A percentile compares a stretch with the other conserved stretches of the same genome.
phyloP scores from a whole-genome alignment of 2,329 filamentous ascomycete genomes.

The Myriosclerotinia scirpicola region DNA sequence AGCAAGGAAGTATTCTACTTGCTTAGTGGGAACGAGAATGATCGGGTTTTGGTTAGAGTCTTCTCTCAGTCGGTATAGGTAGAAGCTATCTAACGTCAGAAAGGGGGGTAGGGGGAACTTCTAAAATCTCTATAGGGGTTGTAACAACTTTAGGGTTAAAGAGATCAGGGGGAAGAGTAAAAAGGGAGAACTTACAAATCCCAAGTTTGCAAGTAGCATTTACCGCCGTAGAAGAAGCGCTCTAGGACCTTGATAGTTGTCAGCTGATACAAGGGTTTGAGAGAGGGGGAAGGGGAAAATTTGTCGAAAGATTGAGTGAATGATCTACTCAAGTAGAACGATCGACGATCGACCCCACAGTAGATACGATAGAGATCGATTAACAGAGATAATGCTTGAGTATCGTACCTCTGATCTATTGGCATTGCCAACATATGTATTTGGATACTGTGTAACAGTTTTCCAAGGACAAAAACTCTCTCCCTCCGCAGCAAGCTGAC shows the following conservation, averaged over 20 bases:
- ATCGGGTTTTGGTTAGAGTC: constrained; percentile 52
- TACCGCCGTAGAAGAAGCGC: constrained; percentile 51
- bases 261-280: constrained; percentile 16
- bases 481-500: constrained; percentile 33
- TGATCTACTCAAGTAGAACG: not conserved
- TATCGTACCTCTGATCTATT: constrained; percentile 43
- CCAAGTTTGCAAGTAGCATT: constrained; percentile 66
- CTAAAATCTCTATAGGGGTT: not conserved
- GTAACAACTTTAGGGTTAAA: constrained; percentile 1
- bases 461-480: constrained; percentile 52
- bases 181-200: constrained; percentile 61
- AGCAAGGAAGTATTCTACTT: constrained; percentile 64
- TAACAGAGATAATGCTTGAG: not conserved
- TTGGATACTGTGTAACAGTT: constrained; percentile 58
- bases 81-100: constrained; percentile 54
- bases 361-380: not conserved
- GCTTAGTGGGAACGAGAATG: constrained; percentile 65
- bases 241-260: constrained; percentile 18
- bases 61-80: constrained; percentile 56
- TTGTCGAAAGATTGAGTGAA: constrained; percentile 10
- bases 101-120: not conserved
- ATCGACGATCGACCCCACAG: constrained; percentile 1
- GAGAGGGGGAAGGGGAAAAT: not conserved
- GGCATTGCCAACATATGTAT: constrained; percentile 55
- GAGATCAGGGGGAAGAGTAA: not conserved